phyloP scores from a whole-genome alignment of 1,284 basidiomycete genomes.

The Wallemia hederae region DNA sequence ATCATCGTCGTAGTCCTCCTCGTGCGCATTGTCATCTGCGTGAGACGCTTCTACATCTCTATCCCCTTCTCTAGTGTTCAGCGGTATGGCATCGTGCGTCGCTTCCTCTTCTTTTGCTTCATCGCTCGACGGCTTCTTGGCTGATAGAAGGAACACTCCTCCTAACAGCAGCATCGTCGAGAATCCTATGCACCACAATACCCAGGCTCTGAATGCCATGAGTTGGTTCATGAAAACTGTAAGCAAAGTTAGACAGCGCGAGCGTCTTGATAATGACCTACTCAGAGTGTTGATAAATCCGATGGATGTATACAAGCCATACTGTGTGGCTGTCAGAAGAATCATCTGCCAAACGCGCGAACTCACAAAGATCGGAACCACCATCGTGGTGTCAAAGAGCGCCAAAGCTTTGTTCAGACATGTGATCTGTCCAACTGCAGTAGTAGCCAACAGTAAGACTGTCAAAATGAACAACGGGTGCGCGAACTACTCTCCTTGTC shows the following conservation, averaged over 20 bases:
- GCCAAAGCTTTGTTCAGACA: constrained; percentile 61
- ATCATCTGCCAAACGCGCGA: neutral
- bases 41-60: constrained; percentile 5
- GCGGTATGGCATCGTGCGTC: constrained; percentile 7
- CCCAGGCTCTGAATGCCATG: constrained; percentile 52
- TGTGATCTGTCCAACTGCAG: constrained; percentile 63
- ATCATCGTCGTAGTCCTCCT: constrained; percentile 17
- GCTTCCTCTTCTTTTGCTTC: constrained; percentile 8
- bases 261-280: neutral
- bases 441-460: constrained; percentile 41
- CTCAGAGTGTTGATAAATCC: constrained; percentile 34
- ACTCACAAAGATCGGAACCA: constrained; percentile 30
- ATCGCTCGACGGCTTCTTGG: constrained; percentile 40
- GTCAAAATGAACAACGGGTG: constrained; percentile 54
- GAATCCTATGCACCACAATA: constrained; percentile 51
- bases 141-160: constrained; percentile 55
- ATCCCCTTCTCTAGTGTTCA: constrained; percentile 13
- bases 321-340: constrained; percentile 11
- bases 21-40: constrained; percentile 18
- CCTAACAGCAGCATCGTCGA: constrained; percentile 56
- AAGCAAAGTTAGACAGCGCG: neutral
- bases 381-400: constrained; percentile 27
- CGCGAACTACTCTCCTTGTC: constrained; percentile 24
- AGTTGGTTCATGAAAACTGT: constrained; percentile 43
- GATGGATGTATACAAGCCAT: constrained; percentile 28